Conservation (phyloP, 1,284 basidiomycete genomes). For the Peniophora sp. region DNA sequence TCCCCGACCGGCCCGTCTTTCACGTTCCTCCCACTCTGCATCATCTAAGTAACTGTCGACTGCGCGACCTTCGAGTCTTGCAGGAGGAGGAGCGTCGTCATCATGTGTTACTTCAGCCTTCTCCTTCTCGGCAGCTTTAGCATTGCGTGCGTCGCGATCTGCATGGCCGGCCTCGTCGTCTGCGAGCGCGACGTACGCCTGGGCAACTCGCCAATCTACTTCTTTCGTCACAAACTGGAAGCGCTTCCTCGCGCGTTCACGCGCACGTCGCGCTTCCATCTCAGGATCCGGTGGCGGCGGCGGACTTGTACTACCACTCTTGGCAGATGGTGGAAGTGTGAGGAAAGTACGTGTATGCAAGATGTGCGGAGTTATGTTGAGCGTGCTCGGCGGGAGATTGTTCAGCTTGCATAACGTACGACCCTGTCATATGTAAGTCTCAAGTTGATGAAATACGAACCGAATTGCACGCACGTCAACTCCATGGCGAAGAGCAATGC, state of each 20-base stretch:
- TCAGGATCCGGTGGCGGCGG: background rate
- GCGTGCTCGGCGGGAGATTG: conserved; percentile 52
- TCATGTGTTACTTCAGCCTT: background rate
- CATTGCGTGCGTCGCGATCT: conserved; percentile 14
- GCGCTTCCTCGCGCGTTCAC: conserved; percentile 45
- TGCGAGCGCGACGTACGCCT: conserved; percentile 59
- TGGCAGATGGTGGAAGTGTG: conserved; percentile 35
- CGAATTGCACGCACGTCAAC: conserved; percentile 42
- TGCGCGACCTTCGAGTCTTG: conserved; percentile 37
- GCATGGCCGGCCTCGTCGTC: conserved; percentile 21
- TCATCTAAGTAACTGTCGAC: conserved; percentile 58
- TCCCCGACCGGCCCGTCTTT: conserved; percentile 21
- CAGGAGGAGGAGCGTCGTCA: background rate
- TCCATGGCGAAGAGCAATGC: conserved; percentile 54
- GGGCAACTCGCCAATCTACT: conserved; percentile 54
- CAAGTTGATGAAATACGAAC: background rate
- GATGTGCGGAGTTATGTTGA: conserved; percentile 65
- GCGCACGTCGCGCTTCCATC: conserved; percentile 24
- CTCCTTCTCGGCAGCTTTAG: conserved; percentile 10
- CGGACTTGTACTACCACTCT: background rate
- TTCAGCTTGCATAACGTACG: conserved; percentile 57
- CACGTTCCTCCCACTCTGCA: conserved; percentile 51
- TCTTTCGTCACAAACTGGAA: conserved; percentile 64
- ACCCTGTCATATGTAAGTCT: conserved; percentile 29
- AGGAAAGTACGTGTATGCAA: conserved; percentile 62